Percentiles rank a stretch among this genome's conserved stretches.
Conservation (phyloP, 371 early-diverging fungal species). For the Mucor velutinosus region DNA sequence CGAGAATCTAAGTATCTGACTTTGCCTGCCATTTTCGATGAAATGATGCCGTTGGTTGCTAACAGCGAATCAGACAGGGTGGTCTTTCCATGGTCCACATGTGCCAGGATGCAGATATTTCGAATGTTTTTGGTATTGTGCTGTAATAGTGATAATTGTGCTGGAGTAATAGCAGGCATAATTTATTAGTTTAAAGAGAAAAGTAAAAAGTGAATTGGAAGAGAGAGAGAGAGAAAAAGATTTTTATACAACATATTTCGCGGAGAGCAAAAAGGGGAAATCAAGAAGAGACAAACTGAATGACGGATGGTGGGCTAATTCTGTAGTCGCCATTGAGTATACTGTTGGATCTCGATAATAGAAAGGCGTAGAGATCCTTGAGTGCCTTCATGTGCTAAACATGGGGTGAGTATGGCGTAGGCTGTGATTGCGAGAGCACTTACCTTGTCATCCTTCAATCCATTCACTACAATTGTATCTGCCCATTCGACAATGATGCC, state of each 20-base stretch:
- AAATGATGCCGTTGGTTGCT: slow-evolving; percentile 98
- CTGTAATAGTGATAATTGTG: slow-evolving; percentile 67
- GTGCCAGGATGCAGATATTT: slow-evolving; percentile 97
- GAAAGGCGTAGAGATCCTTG: slow-evolving; percentile 24
- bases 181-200: background rate
- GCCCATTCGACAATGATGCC: slow-evolving; percentile 42
- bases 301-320: slow-evolving; percentile 34
- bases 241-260: background rate
- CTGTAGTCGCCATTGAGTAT: slow-evolving; percentile 37
- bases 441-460: slow-evolving; percentile 39
- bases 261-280: background rate
- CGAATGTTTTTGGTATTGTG: slow-evolving; percentile 72
- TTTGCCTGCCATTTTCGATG: slow-evolving; percentile 95
- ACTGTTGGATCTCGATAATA: slow-evolving; percentile 30
- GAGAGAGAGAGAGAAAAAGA: background rate
- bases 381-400: slow-evolving; percentile 23
- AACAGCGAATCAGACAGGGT: slow-evolving; percentile 98
- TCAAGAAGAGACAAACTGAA: slow-evolving; percentile 6
- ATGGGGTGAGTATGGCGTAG: background rate
- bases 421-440: background rate
- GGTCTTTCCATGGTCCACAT: slow-evolving; percentile 99
- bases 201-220: background rate
- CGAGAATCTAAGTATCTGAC: slow-evolving; percentile 98
- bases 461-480: slow-evolving; percentile 22
- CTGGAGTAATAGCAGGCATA: slow-evolving; percentile 69